A percentile compares a stretch with the other conserved stretches of the same genome.
Evolutionary conservation across 768 basidiomycete species (phyloP).

Genomic region (Phallus indusiatus): DNA sequence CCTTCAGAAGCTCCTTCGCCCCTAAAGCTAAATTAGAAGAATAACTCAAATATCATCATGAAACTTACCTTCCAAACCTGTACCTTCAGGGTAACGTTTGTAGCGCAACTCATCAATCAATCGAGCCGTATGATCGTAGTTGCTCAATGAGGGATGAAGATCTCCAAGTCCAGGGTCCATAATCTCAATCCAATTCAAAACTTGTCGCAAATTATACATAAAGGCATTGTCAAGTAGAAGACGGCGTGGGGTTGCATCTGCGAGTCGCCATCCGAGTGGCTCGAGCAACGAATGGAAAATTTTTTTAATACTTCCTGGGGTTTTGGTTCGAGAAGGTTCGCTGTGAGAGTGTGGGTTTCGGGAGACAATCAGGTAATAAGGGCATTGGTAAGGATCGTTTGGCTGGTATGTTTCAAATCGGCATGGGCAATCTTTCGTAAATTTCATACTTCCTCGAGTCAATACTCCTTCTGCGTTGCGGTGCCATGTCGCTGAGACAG

Average conservation of each 20-base stretch:
- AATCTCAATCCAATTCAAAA: constrained; percentile 14
- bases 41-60: too few relatives aligned
- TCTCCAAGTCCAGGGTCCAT: constrained; percentile 9
- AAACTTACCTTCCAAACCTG: constrained; percentile 20
- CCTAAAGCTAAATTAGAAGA: too few relatives aligned
- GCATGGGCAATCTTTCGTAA: too few relatives aligned
- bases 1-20: constrained; percentile 4
- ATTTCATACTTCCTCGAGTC: too few relatives aligned
- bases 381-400: constrained; percentile 7
- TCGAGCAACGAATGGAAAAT: constrained; percentile 12
- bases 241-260: constrained; percentile 20
- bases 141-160: constrained; percentile 15
- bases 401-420: constrained; percentile 7
- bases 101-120: constrained; percentile 15
- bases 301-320: constrained; percentile 7
- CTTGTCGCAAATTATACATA: constrained; percentile 10
- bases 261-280: constrained; percentile 18
- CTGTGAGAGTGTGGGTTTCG: constrained; percentile 7
- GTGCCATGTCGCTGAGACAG: too few relatives aligned
- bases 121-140: constrained; percentile 17
- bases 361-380: constrained; percentile 10
- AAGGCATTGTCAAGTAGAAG: constrained; percentile 19
- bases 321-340: constrained; percentile 3
- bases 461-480: too few relatives aligned
- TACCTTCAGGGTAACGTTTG: constrained; percentile 16